Percentiles rank a stretch among this genome's conserved stretches.
Evolutionary conservation across 805 yeast genomes (phyloP).

Genomic region (Kurtzmaniella cleridarum): DNA sequence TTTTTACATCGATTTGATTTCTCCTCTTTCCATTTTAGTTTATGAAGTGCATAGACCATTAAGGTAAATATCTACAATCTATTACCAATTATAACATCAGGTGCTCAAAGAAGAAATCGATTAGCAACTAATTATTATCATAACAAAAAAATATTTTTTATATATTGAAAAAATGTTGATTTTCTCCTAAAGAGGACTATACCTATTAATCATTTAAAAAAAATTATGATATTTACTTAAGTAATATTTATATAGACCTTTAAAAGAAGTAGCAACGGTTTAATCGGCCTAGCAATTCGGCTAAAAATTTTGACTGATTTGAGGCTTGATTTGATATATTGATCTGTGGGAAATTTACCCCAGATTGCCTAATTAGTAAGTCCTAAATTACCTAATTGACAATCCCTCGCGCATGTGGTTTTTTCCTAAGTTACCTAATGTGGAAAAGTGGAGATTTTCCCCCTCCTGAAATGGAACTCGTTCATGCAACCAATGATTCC

Average conservation of each 20-base stretch:
- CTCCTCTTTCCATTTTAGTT: constrained; percentile 7
- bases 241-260: too few relatives aligned
- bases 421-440: constrained; percentile 1
- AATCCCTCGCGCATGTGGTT: constrained; percentile 4
- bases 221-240: too few relatives aligned
- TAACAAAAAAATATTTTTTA: too few relatives aligned
- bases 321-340: too few relatives aligned
- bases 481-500: constrained; percentile 4
- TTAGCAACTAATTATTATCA: too few relatives aligned
- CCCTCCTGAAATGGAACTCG: constrained; percentile 2
- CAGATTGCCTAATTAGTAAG: neutral
- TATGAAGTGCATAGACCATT: constrained; percentile 3
- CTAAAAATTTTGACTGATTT: too few relatives aligned
- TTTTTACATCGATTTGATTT: constrained; percentile 1
- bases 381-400: neutral
- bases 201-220: too few relatives aligned
- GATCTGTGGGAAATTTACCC: neutral
- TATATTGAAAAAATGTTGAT: too few relatives aligned
- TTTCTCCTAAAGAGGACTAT: too few relatives aligned
- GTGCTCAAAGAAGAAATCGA: too few relatives aligned
- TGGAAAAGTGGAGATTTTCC: constrained; percentile 2
- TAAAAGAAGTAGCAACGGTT: too few relatives aligned
- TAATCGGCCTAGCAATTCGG: too few relatives aligned
- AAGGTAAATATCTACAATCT: neutral
- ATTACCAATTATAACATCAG: neutral